Evolutionary conservation across 768 basidiomycete genomes (phyloP).

Genomic region (Candolleomyces eurysporus): DNA sequence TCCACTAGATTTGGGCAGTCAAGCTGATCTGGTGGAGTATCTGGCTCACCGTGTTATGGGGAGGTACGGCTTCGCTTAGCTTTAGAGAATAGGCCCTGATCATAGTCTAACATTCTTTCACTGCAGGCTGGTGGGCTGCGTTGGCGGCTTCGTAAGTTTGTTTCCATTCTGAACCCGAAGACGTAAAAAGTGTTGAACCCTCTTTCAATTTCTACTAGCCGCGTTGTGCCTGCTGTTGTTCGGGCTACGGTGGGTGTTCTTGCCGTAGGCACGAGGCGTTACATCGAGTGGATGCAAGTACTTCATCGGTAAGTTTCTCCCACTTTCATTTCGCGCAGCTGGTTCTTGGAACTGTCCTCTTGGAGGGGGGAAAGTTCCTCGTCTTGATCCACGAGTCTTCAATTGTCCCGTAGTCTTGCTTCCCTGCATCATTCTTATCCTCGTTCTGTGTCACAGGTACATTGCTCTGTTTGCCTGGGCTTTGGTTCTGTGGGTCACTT

Average conservation of each 20-base stretch:
- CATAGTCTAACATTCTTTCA: not conserved
- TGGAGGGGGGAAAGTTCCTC: not conserved
- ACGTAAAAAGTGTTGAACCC: not conserved
- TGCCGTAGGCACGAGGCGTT: constrained; percentile 66
- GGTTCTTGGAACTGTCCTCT: not conserved
- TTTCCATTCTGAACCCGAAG: not conserved
- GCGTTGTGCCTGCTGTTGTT: constrained; percentile 50
- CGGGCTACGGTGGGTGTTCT: constrained; percentile 70
- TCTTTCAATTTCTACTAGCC: constrained; percentile 31
- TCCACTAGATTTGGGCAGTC: constrained; percentile 53
- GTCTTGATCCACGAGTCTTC: not conserved
- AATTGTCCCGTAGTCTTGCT: not conserved
- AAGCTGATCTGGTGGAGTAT: constrained; percentile 77
- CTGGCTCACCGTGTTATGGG: constrained; percentile 82
- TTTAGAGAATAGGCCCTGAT: not conserved
- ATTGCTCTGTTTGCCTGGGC: constrained; percentile 70
- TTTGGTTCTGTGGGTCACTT: constrained; percentile 66
- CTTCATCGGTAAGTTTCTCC: constrained; percentile 50
- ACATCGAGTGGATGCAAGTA: constrained; percentile 75
- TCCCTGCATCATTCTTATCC: not conserved
- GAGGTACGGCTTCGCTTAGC: constrained; percentile 38
- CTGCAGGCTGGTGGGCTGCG: constrained; percentile 75
- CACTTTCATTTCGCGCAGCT: not conserved
- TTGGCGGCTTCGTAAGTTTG: constrained; percentile 61
- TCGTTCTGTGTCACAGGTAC: constrained; percentile 33